Percentiles rank a stretch among this genome's conserved stretches.
Evolutionary conservation across 1,284 basidiomycete genomes (phyloP).

Genomic region (Cystobasidium sp.): DNA sequence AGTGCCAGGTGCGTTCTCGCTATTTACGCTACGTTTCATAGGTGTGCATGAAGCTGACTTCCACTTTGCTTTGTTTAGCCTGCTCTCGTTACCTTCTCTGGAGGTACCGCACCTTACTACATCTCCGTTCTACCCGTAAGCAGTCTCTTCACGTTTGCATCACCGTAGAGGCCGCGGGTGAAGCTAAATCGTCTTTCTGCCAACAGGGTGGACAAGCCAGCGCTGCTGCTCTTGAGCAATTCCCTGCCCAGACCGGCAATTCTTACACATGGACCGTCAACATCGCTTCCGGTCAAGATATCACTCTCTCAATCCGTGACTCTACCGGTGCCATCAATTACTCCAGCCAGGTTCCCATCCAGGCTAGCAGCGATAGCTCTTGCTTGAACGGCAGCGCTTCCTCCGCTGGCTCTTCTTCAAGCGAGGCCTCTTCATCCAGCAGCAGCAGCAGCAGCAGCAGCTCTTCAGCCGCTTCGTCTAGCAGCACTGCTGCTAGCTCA

Average conservation of each 20-base stretch:
- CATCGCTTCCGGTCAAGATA: constrained; percentile 50
- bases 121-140: constrained; percentile 44
- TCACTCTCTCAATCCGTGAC: constrained; percentile 53
- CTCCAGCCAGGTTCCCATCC: constrained; percentile 39
- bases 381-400: constrained; percentile 33
- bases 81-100: constrained; percentile 35
- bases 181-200: background rate
- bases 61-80: constrained; percentile 18
- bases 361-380: constrained; percentile 18
- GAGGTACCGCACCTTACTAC: constrained; percentile 46
- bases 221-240: constrained; percentile 49
- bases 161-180: background rate
- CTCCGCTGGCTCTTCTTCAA: background rate
- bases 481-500: background rate
- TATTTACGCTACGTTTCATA: background rate
- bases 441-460: background rate
- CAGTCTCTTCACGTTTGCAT: background rate
- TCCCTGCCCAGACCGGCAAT: constrained; percentile 50
- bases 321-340: constrained; percentile 48
- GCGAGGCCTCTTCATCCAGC: background rate
- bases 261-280: constrained; percentile 53
- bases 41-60: background rate
- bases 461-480: constrained; percentile 5
- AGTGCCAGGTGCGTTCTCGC: constrained; percentile 39
- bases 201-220: constrained; percentile 46